Percentiles rank a stretch among this genome's conserved stretches.
Conservation (phyloP, 441 rosid species). For the Kokia cookei region DNA sequence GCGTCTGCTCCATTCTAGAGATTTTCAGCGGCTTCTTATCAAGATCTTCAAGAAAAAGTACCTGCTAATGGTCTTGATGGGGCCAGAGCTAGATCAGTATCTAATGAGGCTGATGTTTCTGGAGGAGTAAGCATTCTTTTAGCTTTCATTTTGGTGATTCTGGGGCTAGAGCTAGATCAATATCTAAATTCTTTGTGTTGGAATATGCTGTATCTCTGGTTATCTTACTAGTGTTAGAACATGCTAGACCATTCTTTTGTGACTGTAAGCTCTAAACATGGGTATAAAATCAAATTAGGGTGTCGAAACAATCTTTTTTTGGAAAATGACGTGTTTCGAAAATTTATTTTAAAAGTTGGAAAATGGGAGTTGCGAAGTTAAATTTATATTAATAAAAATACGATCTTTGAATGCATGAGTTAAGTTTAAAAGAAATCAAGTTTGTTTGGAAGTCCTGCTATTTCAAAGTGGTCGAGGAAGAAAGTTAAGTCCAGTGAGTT, state of each 20-base stretch:
- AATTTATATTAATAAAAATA: too few species aligned
- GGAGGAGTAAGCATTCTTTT: constrained; percentile 45
- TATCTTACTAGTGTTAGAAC: background rate
- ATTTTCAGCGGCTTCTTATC: constrained; percentile 93
- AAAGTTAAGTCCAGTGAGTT: too few species aligned
- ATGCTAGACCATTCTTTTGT: background rate
- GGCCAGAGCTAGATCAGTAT: constrained; percentile 30
- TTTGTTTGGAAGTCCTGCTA: too few species aligned
- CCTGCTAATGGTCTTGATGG: constrained; percentile 35
- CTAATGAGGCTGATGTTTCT: constrained; percentile 33
- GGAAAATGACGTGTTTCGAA: too few species aligned
- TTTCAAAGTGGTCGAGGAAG: too few species aligned
- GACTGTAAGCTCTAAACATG: background rate
- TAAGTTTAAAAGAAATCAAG: too few species aligned
- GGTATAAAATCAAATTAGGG: background rate
- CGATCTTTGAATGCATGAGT: too few species aligned
- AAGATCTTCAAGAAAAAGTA: constrained; percentile 60
- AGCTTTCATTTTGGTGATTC: constrained; percentile 7
- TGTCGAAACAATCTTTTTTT: too few species aligned
- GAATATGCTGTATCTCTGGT: background rate
- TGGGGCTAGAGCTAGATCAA: too few species aligned
- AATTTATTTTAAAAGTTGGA: too few species aligned
- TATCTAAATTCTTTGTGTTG: background rate
- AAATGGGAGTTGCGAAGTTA: too few species aligned
- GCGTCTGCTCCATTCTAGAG: constrained; percentile 93